phyloP scores from a whole-genome alignment of 2,329 filamentous ascomycete genomes.

The Emmonsiellopsis sp. region DNA sequence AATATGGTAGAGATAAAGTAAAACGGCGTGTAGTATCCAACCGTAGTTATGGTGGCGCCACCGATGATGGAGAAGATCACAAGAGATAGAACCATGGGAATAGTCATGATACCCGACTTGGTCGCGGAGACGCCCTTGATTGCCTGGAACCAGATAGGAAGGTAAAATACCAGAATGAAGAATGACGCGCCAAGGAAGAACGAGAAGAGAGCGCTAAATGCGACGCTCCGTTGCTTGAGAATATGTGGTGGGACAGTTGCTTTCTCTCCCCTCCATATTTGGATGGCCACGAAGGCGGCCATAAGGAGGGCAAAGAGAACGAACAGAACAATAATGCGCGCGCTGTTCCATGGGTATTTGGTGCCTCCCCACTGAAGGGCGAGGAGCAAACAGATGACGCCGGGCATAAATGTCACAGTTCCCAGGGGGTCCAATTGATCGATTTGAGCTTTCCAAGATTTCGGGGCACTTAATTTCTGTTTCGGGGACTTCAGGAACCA shows the following conservation, averaged over 20 bases:
- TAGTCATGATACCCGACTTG: conserved; percentile 29
- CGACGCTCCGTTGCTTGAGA: conserved; percentile 34
- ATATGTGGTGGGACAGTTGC: conserved; percentile 39
- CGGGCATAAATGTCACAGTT: conserved; percentile 35
- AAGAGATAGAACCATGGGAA: conserved; percentile 24
- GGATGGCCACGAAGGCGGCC: conserved; percentile 29
- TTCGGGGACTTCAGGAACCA: conserved; percentile 23
- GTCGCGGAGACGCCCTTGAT: conserved; percentile 26
- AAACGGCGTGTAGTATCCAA: conserved; percentile 33
- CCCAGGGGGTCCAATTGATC: conserved; percentile 33
- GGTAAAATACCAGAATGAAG: conserved; percentile 37
- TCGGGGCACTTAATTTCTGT: conserved; percentile 13
- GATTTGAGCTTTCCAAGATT: conserved; percentile 16
- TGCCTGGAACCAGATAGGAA: conserved; percentile 37
- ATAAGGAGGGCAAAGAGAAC: conserved; percentile 42
- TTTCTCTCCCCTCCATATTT: conserved; percentile 29
- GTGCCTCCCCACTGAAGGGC: conserved; percentile 41
- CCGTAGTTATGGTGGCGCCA: conserved; percentile 20
- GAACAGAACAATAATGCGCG: conserved; percentile 39
- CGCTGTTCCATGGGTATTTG: conserved; percentile 35
- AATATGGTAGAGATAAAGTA: conserved; percentile 25
- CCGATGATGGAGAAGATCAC: conserved; percentile 23
- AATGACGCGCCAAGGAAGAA: conserved; percentile 36
- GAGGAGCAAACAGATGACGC: conserved; percentile 38
- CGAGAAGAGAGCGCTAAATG: conserved; percentile 29